phyloP scores from a whole-genome alignment of 2,329 filamentous ascomycete species.

The Neurospora sp. region DNA sequence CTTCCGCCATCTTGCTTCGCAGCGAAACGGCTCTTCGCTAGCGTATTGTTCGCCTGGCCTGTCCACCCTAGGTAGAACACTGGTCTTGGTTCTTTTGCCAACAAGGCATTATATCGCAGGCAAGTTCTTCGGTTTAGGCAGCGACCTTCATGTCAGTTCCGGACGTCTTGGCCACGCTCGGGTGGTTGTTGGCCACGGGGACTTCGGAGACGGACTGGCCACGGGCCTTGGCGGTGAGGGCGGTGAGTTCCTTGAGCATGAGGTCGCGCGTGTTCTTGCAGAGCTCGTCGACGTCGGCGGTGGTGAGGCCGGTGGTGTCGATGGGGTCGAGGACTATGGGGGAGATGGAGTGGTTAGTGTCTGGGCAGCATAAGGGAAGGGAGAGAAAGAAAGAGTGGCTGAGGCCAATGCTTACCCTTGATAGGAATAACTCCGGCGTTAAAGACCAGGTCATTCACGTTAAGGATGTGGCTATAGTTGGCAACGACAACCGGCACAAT shows the following conservation, averaged over 20 bases:
- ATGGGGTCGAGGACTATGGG: conserved; percentile 67
- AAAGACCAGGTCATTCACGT: conserved; percentile 55
- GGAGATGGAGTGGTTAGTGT: conserved; percentile 1
- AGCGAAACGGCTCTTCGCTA: neutral
- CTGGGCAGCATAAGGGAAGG: neutral
- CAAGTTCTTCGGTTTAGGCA: conserved; percentile 7
- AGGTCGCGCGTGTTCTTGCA: conserved; percentile 57
- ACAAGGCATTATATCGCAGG: no score
- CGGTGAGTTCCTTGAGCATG: conserved; percentile 61
- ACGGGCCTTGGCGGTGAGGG: conserved; percentile 41
- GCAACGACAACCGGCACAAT: conserved; percentile 78
- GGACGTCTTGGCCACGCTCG: conserved; percentile 23
- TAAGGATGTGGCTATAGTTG: conserved; percentile 68
- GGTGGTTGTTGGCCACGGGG: conserved; percentile 9
- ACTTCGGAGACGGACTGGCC: conserved; percentile 27
- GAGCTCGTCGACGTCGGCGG: conserved; percentile 70
- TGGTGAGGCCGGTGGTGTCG: conserved; percentile 59
- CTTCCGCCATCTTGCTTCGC: neutral
- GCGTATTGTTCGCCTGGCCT: neutral
- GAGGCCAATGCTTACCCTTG: conserved; percentile 47
- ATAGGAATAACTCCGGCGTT: conserved; percentile 61
- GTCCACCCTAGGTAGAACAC: neutral
- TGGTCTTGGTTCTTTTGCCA: no score
- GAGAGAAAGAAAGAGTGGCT: neutral
- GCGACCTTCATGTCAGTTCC: conserved; percentile 20